phyloP scores from a whole-genome alignment of 495 filamentous ascomycete genomes.

The Penicillium coffeae region DNA sequence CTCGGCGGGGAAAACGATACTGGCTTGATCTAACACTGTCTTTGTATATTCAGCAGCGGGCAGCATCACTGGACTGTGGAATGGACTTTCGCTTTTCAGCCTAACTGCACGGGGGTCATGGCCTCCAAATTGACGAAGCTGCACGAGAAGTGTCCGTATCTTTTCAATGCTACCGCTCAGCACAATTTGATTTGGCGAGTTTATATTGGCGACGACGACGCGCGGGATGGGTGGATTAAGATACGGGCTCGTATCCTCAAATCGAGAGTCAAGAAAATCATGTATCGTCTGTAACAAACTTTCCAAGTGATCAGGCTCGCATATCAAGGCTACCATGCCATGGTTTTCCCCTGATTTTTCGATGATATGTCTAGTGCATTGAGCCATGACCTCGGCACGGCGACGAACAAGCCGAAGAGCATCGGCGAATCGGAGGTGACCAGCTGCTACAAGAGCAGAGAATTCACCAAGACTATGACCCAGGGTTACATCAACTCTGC shows the following conservation, averaged over 20 bases:
- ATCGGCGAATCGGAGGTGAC: slow-evolving; percentile 72
- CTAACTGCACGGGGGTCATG: slow-evolving; percentile 87
- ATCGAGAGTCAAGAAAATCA: slow-evolving; percentile 71
- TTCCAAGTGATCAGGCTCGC: slow-evolving; percentile 68
- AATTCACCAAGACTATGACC: slow-evolving; percentile 97
- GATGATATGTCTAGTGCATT: slow-evolving; percentile 61
- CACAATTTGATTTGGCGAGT: slow-evolving; percentile 94
- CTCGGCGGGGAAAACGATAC: slow-evolving; percentile 67
- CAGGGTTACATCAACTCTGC: slow-evolving; percentile 73
- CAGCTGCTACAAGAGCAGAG: slow-evolving; percentile 79
- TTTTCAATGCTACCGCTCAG: slow-evolving; percentile 80
- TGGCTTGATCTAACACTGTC: slow-evolving; percentile 52
- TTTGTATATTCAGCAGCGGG: slow-evolving; percentile 73
- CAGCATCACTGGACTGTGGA: slow-evolving; percentile 90
- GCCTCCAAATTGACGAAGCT: slow-evolving; percentile 86
- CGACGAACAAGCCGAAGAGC: slow-evolving; percentile 71
- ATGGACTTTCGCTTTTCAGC: slow-evolving; percentile 85
- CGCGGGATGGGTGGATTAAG: slow-evolving; percentile 68
- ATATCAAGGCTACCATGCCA: slow-evolving; percentile 92
- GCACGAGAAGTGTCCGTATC: slow-evolving; percentile 80
- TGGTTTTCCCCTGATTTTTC: slow-evolving; percentile 65
- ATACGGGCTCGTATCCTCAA: slow-evolving; percentile 60
- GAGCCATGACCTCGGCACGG: slow-evolving; percentile 81
- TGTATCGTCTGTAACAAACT: slow-evolving; percentile 67
- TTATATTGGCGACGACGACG: slow-evolving; percentile 91